Evolutionary conservation across 768 basidiomycete genomes (phyloP).

Genomic region (Tylopilus plumbeoviolaceoides): DNA sequence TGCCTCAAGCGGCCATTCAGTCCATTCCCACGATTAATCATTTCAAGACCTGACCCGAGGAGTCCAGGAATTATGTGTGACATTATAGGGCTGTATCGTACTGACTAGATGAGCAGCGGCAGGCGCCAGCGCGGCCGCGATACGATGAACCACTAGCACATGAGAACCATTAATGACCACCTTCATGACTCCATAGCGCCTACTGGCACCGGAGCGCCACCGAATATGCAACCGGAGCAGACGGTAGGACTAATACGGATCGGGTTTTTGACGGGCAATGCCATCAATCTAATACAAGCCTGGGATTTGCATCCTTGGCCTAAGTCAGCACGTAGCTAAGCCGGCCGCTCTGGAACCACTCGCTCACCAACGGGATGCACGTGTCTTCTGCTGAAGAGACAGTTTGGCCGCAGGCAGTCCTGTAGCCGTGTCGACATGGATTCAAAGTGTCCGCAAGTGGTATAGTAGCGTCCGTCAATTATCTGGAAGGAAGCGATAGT

Average conservation of each 20-base stretch:
- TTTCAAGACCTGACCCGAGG: no score
- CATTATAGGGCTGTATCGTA: slow-evolving; percentile 21
- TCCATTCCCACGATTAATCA: no score
- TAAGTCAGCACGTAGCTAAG: slow-evolving; percentile 12
- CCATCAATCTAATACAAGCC: slow-evolving; percentile 62
- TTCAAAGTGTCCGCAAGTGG: slow-evolving; percentile 65
- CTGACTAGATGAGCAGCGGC: slow-evolving; percentile 9
- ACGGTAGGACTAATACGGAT: slow-evolving; percentile 61
- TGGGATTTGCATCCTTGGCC: slow-evolving; percentile 50
- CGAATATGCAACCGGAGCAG: slow-evolving; percentile 33
- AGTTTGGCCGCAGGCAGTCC: slow-evolving; percentile 61
- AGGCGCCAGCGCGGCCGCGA: slow-evolving; percentile 23
- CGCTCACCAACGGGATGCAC: slow-evolving; percentile 48
- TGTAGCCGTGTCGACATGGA: slow-evolving; percentile 65
- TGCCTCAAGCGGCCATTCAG: no score
- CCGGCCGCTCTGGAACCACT: not conserved
- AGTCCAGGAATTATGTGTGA: slow-evolving; percentile 22
- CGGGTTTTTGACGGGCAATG: slow-evolving; percentile 62
- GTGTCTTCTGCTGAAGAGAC: slow-evolving; percentile 70
- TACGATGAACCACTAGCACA: slow-evolving; percentile 5
- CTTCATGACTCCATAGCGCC: slow-evolving; percentile 19
- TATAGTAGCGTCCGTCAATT: slow-evolving; percentile 73
- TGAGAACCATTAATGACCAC: not conserved
- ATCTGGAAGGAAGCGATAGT: slow-evolving; percentile 40
- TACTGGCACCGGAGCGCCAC: slow-evolving; percentile 9